Evolutionary conservation across 2,329 filamentous ascomycete species (phyloP).

Genomic region (Calonectria ilicicola): DNA sequence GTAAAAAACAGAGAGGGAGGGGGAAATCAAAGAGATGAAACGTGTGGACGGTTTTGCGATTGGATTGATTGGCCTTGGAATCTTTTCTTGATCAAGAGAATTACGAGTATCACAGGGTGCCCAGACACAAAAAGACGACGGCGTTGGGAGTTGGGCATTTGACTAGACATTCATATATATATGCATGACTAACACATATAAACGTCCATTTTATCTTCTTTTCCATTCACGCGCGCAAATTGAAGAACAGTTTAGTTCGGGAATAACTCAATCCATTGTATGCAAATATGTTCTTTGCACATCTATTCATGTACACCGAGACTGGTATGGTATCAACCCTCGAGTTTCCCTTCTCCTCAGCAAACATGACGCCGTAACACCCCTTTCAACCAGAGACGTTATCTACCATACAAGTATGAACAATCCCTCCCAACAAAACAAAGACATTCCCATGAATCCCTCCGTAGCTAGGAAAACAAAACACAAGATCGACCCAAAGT

Average conservation of each 20-base stretch:
- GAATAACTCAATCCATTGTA: slow-evolving; percentile 23
- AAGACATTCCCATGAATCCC: slow-evolving; percentile 31
- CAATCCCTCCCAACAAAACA: slow-evolving; percentile 29
- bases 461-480: slow-evolving; percentile 28
- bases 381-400: slow-evolving; percentile 36
- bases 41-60: not conserved
- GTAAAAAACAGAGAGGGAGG: not conserved
- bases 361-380: slow-evolving; percentile 36
- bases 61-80: slow-evolving; percentile 15
- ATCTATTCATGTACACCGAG: slow-evolving; percentile 31
- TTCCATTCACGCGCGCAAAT: slow-evolving; percentile 21
- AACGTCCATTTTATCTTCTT: slow-evolving; percentile 24
- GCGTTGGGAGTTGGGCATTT: slow-evolving; percentile 37
- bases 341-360: slow-evolving; percentile 32
- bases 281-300: slow-evolving; percentile 20
- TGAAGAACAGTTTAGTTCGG: slow-evolving; percentile 5
- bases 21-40: slow-evolving; percentile 10
- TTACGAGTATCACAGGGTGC: slow-evolving; percentile 19
- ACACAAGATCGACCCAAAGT: slow-evolving; percentile 27
- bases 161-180: slow-evolving; percentile 29
- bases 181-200: slow-evolving; percentile 29
- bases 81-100: slow-evolving; percentile 4
- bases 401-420: slow-evolving; percentile 37
- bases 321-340: slow-evolving; percentile 28
- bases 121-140: slow-evolving; percentile 21